These are phyloP conservation scores for Beta corolliflora DNA, from an alignment of 179 eudicot species.

Conservation along the genomic window DNA sequence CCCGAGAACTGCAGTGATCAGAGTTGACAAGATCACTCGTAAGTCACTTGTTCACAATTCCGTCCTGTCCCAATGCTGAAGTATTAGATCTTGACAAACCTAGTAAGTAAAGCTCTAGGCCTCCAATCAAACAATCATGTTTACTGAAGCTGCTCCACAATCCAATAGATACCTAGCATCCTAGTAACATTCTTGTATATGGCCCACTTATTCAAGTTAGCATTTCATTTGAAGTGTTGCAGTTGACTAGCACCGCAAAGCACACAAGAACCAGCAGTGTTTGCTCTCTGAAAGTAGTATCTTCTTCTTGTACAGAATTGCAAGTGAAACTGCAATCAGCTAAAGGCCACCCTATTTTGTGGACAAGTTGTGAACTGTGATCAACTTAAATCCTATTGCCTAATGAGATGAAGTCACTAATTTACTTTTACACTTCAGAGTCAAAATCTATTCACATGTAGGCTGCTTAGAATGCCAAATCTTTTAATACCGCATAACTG, in stretches of 20 bases:
- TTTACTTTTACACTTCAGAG: too few species aligned
- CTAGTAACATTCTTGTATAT: too few species aligned
- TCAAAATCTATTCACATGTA: too few species aligned
- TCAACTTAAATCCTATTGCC: neutral
- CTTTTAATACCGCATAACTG: neutral
- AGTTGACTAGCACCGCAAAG: neutral
- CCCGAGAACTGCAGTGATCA: neutral
- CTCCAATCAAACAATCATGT: conserved; percentile 1
- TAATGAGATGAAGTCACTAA: neutral
- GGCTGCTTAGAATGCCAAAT: too few species aligned
- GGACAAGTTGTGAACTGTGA: too few species aligned
- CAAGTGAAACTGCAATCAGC: neutral
- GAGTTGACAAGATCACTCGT: neutral
- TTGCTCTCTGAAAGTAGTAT: neutral
- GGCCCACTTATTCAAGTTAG: neutral
- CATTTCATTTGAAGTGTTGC: neutral
- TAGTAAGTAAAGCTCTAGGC: neutral
- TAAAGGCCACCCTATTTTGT: too few species aligned
- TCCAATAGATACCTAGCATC: neutral
- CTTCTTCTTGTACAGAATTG: neutral
- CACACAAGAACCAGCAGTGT: neutral
- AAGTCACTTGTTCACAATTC: neutral
- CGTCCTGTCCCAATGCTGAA: neutral
- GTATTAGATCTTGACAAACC: neutral
- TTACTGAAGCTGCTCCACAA: neutral